Percentiles rank a stretch among this genome's conserved stretches.
Conservation (phyloP, 176 grass and related monocot species). For the Carex scoparia region DNA sequence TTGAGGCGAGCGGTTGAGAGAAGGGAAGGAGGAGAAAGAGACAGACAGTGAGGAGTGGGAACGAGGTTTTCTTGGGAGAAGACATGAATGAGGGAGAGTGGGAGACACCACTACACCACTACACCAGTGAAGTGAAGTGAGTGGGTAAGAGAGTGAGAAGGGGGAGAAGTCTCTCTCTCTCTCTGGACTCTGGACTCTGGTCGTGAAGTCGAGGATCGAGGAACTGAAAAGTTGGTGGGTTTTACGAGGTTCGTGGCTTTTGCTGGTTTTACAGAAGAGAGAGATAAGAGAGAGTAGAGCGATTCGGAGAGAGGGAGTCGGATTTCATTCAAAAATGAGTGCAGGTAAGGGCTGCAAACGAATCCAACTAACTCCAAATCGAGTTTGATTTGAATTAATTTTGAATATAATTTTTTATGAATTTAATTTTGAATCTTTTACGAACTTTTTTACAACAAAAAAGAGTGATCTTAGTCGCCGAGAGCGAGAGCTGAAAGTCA, state of each 20-base stretch:
- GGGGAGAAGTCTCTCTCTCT: background rate
- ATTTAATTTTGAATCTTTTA: too few relatives aligned
- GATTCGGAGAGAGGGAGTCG: background rate
- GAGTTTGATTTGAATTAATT: too few relatives aligned
- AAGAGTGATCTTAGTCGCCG: too few relatives aligned
- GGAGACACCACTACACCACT: background rate
- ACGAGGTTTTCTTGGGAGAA: background rate
- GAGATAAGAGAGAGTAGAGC: background rate
- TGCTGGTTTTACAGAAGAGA: slow-evolving; percentile 6
- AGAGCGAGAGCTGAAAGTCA: too few relatives aligned
- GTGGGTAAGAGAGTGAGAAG: background rate
- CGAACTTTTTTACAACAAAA: too few relatives aligned
- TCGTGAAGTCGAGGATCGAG: slow-evolving; percentile 14
- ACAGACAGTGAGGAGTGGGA: slow-evolving; percentile 4
- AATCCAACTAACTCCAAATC: too few relatives aligned
- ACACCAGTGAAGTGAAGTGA: background rate
- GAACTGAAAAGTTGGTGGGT: slow-evolving; percentile 21
- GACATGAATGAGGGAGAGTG: slow-evolving; percentile 18
- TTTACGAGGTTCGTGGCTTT: slow-evolving; percentile 22
- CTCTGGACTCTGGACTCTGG: slow-evolving; percentile 6
- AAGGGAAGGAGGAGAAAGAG: background rate
- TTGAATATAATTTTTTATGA: too few relatives aligned
- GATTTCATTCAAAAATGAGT: too few relatives aligned
- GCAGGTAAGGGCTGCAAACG: too few relatives aligned
- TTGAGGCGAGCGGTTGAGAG: background rate